Evolutionary conservation across 148 eudicot species (phyloP).

Genomic region (Nyssa sinensis): DNA sequence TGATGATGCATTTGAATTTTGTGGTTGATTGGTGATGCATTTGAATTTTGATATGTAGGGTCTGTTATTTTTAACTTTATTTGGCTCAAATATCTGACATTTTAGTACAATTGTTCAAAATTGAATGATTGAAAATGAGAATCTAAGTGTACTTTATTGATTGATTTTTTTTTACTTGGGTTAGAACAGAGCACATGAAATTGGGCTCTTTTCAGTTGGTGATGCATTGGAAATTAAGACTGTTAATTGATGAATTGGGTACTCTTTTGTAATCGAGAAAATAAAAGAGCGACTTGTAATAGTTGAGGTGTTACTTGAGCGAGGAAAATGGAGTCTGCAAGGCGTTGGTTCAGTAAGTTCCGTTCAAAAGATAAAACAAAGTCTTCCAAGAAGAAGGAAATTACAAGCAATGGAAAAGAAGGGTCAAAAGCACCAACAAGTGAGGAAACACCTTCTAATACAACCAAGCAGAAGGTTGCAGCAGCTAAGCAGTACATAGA

Average conservation of each 20-base stretch:
- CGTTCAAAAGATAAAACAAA: constrained; percentile 60
- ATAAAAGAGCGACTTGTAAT: not conserved
- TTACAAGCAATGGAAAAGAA: constrained; percentile 55
- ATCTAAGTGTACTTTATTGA: not conserved
- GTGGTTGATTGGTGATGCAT: not conserved
- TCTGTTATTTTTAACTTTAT: not conserved
- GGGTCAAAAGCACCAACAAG: constrained; percentile 43
- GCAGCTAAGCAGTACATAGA: constrained; percentile 98
- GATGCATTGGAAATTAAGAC: not conserved
- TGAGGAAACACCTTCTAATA: constrained; percentile 81
- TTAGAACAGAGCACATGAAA: not conserved
- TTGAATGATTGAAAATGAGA: not conserved
- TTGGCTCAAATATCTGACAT: too few relatives aligned
- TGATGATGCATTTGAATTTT: too few relatives aligned
- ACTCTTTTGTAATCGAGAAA: too few relatives aligned
- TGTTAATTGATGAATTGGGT: constrained; percentile 8
- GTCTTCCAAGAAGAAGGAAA: constrained; percentile 60
- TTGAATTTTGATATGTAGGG: not conserved
- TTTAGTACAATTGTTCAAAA: not conserved
- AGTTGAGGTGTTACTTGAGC: constrained; percentile 18
- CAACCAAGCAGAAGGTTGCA: constrained; percentile 96
- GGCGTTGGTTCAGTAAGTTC: constrained; percentile 57
- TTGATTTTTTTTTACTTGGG: not conserved
- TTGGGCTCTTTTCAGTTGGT: not conserved
- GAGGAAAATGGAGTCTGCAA: constrained; percentile 63